Conservation (phyloP, 2,329 filamentous ascomycete genomes). For the Pestalotiopsis sp. region DNA sequence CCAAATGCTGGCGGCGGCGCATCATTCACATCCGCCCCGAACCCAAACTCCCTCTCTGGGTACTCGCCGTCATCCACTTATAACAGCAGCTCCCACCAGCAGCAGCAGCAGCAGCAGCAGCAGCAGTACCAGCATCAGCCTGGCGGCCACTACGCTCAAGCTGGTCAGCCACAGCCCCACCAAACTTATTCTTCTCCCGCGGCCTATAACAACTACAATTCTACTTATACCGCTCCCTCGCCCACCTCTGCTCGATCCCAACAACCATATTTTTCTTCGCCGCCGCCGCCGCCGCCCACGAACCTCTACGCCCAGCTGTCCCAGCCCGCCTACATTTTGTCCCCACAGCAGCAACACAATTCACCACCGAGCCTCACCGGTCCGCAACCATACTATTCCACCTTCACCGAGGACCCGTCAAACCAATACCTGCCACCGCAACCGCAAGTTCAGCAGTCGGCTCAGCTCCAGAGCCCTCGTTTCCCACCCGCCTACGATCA, state of each 20-base stretch:
- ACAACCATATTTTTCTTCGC: slow-evolving; percentile 6
- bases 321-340: slow-evolving; percentile 10
- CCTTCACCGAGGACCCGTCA: slow-evolving; percentile 22
- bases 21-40: neutral
- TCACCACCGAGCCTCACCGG: slow-evolving; percentile 8
- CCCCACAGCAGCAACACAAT: neutral
- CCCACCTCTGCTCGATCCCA: slow-evolving; percentile 12
- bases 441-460: slow-evolving; percentile 13
- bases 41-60: neutral
- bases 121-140: slow-evolving; percentile 10
- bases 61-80: neutral
- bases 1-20: neutral
- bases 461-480: slow-evolving; percentile 15
- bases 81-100: neutral
- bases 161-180: slow-evolving; percentile 26
- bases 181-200: slow-evolving; percentile 15
- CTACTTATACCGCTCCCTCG: slow-evolving; percentile 18
- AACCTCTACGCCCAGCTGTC: slow-evolving; percentile 15
- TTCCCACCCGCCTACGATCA: slow-evolving; percentile 4
- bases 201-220: slow-evolving; percentile 10
- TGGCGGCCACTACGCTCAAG: slow-evolving; percentile 18
- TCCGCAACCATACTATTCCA: slow-evolving; percentile 23
- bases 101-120: slow-evolving; percentile 3
- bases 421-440: slow-evolving; percentile 16
- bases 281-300: slow-evolving; percentile 19